Evolutionary conservation across 148 eudicot species (phyloP), one percentile per base, ranked within the genome.

Genomic region (Suaeda aralocaspica): DNA sequence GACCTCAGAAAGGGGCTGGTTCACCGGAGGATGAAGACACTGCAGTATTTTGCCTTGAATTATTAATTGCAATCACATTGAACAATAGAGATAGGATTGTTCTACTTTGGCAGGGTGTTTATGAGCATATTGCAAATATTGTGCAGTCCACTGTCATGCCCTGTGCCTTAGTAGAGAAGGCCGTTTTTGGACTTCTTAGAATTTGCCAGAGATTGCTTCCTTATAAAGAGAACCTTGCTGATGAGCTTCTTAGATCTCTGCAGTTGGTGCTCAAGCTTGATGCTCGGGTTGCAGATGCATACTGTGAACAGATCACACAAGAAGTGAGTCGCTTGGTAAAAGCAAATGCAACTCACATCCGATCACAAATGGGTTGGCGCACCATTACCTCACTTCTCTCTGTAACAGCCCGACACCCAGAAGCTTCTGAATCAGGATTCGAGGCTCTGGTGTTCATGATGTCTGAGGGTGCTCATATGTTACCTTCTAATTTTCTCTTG

Each of bases 101-200:
- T 63, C 96, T 92, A 76, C 85, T 92, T n/a, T 92, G 96, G 96
- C 92, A 85, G 64, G 81, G 83, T 61, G 98, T 92, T 16, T 92
- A 88, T 66, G 94, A 92, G 59, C 92, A 92, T 81, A 90, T 92
- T 68, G 76, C 90, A 57, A 84, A 68, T 60, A 83, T 90, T 64
- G 92, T 88, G 31, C 90, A 86, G 68, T 82, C 92, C 61, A 83
- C 88, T 44, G 85, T 88, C 22, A 84, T 83, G 86, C 87, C 96
- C 9, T 81, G 92, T 78, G 82, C 90, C 50, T 70, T 90, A 55
- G 90, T 86, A 39, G 96, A 88, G 74, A 90, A 90, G 76, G 92
- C 92, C 45, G 87, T 90, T 19, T 88, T 85, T 85, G 89, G 98
- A 56, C 86, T 92, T 82, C 88, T 90, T 55, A 81, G 86, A 28